Base-by-base conservation (phyloP, 2,329 filamentous ascomycete genomes). In the Aspergillus intermedius region DNA sequence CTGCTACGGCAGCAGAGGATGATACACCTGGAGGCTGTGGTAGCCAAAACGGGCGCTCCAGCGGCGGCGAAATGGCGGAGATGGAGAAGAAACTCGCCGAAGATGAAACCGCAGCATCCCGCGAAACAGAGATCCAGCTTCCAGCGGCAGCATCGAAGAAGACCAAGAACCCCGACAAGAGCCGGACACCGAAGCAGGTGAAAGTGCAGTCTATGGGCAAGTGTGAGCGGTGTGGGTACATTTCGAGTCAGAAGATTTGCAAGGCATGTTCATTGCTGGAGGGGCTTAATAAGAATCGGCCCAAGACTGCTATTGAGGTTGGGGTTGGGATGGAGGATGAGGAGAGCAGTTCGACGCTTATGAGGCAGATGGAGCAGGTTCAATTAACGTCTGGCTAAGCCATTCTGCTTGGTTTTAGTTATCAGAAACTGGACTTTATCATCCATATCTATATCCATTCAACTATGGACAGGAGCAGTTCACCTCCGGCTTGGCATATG, bases 181-280 rank as follows among this genome's bases (percentile, higher is more conserved):
- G n/a, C 21, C 37, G 37, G 17, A 43, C 41, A 54, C 53, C 70
- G 9, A 78, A 81, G 60, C 88, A 91, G 67, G 83, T 84, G 41
- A 70, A 70, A 51, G 54, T 55, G 5, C 69, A 72, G 47, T 65
- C 62, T 12, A 79, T 96, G 57, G 88, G 91, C 1, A 84, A 83
- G 54, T 98, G 93, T 63, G 81, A 85, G 61, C 84, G 82, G 46
- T 98, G 93, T 60, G 93, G 93, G 12, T 98, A 97, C 66, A 87
- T 98, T 69, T 95, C 93, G 2, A 96, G 91, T 60, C 93, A 98
- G 68, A 80, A 82, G 25, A 81, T 96, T 35, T 98, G 93, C 71
- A 95, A 98, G 70, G 93, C 93, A 0, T 98, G 93, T 66, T 86
- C 84, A 53, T 74, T 98, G 41, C 78, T 98, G 2, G 91, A 97